Evolutionary conservation across 371 early-diverging fungal species (phyloP), one percentile per base, ranked within the genome.

Genomic region (Dichotomocladium elegans): DNA sequence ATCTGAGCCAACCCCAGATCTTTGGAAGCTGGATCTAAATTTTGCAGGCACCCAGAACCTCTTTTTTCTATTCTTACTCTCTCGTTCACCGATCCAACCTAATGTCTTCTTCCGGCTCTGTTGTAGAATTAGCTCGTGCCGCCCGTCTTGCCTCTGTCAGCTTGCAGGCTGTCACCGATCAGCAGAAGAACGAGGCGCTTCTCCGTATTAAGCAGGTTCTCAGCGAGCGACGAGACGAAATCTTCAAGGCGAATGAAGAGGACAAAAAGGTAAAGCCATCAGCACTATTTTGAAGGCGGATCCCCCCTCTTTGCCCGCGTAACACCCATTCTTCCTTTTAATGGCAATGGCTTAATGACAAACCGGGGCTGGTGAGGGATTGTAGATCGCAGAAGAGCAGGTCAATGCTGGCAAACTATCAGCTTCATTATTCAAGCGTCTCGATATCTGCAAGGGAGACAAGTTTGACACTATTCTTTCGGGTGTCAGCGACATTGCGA

Each of bases 401-500:
- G 95, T 92, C 0, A 80, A 78, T 6, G 72, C 76, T 1, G 95
- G 94, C 9, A 81, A 79, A 24, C 76, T 95, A 3, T 90, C 92
- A 0, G 46, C 65, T 1, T 85, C 93, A 1, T 77, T 96, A 27
- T 90, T 86, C 66, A 93, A 92, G 61, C 88, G 98, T 8, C 74
- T 96, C n/a, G 97, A 95, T 65, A 80, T 97, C 27, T 82, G 81
- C 42, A 88, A 87, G n/a, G 81, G 79, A 3, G 84, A 82, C 44
- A 98, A 98, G 68, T 94, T 83, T 55, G 81, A 88, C 28, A 82
- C 91, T 11, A 83, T 98, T 66, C 64, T 95, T 31, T 82, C 92
- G 45, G 96, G 96, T 24, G 88, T 98, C 27, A 72, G 86, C 53
- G 96, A 96, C 56, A 91, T 98, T 45, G 90, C 86, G 55, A 58